A percentile compares a stretch with the other conserved stretches of the same genome.
These are phyloP conservation scores for Aspergillus clavatus DNA, from an alignment of 2,329 filamentous ascomycete genomes.

Conservation along the genomic window DNA sequence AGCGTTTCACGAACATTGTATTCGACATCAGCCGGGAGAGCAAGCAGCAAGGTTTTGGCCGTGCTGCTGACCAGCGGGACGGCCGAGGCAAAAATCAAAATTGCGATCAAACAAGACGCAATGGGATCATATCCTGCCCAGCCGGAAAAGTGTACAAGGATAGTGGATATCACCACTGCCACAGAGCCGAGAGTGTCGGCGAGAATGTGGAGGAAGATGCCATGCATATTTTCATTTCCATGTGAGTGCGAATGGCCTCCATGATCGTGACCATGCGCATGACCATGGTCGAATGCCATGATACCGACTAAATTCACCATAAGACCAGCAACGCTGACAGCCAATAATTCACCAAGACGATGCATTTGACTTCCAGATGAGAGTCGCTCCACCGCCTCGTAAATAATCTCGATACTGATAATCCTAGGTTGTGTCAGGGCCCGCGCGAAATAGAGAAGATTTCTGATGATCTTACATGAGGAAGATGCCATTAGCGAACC, in stretches of 20 bases:
- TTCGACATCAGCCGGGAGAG: constrained; percentile 77
- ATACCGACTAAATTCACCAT: constrained; percentile 90
- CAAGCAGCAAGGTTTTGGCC: constrained; percentile 75
- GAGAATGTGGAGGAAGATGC: constrained; percentile 91
- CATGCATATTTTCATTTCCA: constrained; percentile 96
- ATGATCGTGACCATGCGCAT: constrained; percentile 48
- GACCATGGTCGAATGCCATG: constrained; percentile 69
- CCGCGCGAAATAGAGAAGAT: neutral
- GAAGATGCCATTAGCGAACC: constrained; percentile 94
- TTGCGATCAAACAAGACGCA: constrained; percentile 87
- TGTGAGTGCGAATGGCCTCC: constrained; percentile 48
- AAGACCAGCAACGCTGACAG: constrained; percentile 82
- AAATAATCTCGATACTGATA: constrained; percentile 92
- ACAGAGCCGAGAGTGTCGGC: constrained; percentile 92
- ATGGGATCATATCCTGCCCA: constrained; percentile 95
- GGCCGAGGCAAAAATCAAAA: constrained; percentile 88
- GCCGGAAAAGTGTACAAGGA: constrained; percentile 77
- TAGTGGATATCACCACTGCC: constrained; percentile 87
- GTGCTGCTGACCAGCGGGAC: constrained; percentile 81
- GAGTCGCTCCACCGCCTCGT: constrained; percentile 85
- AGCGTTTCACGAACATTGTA: constrained; percentile 83
- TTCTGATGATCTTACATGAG: constrained; percentile 59
- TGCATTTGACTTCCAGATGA: constrained; percentile 79
- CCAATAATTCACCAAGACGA: constrained; percentile 76
- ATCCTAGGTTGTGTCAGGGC: constrained; percentile 52